Evolutionary conservation across 148 eudicot genomes (phyloP), one percentile per base, ranked within the genome.

Genomic region (Heliosperma pusillum): DNA sequence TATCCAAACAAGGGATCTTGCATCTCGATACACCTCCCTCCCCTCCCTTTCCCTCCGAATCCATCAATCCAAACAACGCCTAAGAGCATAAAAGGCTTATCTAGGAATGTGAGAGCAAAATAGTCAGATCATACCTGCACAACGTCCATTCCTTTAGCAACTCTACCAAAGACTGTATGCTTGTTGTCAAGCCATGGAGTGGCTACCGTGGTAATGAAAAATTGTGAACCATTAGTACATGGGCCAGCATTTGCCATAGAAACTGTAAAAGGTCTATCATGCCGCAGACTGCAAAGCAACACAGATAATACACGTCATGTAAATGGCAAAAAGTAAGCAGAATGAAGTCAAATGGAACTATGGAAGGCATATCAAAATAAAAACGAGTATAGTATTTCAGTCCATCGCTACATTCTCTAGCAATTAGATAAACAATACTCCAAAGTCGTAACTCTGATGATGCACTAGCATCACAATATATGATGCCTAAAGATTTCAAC

Each of bases 231-330:
- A 73, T 95, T 95, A 65, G 92, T 89, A 82, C 91, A 90, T 58
- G 97, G 88, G 36, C 99, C 99, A 71, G 97, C 99, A 82, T 95
- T 95, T 60, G 99, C 99, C 99, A 95, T 95, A 53, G 99, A 95
- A 60, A 95, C 80, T 47, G 99, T 95, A 82, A 92, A 95, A 66
- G 99, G 99, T 83, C 99, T 87, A 79, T 95, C 99, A 66, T 95
- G 99, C 79, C 99, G 87, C 78, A 96, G 84, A 79, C 99, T 96
- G 92, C 84, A 86, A 30, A 81, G 60, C 22, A 80, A 65, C 47
- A 15, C 40, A 44, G 30, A 13, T 12, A 7, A 42, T 56, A 56
- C 63, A 66, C 20, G 50, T 58, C 70, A 73, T 67, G 71, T 42
- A 16, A 68, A 42, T 22, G 62, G 40, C 11, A 21, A 45, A 26